Evolutionary conservation across 208 protist genomes (phyloP).

Genomic region (Leishmania gerbilli): DNA sequence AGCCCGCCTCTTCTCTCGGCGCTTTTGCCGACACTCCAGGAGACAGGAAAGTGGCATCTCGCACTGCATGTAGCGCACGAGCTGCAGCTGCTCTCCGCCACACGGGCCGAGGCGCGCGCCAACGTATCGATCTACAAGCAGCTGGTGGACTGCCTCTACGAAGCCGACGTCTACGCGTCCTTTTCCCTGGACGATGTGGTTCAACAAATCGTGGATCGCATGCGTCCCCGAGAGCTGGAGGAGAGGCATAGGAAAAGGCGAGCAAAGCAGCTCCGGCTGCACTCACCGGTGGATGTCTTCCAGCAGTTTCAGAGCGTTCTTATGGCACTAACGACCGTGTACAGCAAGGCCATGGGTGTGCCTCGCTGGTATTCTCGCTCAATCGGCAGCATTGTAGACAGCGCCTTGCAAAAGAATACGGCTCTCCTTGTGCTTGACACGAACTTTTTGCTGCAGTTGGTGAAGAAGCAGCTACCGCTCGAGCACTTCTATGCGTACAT

Average conservation of each 20-base stretch:
- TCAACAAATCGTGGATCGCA: conserved; percentile 51
- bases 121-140: conserved; percentile 37
- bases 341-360: conserved; percentile 44
- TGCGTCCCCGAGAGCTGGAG: conserved; percentile 35
- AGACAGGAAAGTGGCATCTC: conserved; percentile 47
- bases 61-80: conserved; percentile 53
- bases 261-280: conserved; percentile 56
- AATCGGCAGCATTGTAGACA: conserved; percentile 42
- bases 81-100: conserved; percentile 57
- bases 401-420: conserved; percentile 36
- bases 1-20: conserved; percentile 52
- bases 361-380: conserved; percentile 52
- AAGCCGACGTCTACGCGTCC: conserved; percentile 51
- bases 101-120: conserved; percentile 35
- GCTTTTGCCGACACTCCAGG: conserved; percentile 52
- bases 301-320: conserved; percentile 45
- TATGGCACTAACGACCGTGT: conserved; percentile 48
- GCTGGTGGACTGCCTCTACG: conserved; percentile 74
- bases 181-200: conserved; percentile 64
- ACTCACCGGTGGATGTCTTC: conserved; percentile 52
- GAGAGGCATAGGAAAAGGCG: background rate
- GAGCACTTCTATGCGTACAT: conserved; percentile 75
- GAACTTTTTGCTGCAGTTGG: conserved; percentile 84
- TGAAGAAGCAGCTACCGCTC: conserved; percentile 65
- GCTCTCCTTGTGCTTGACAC: conserved; percentile 75